These are phyloP conservation scores for Triticum urartu DNA, from an alignment of 176 grass and related monocot species.

Conservation along the genomic window DNA sequence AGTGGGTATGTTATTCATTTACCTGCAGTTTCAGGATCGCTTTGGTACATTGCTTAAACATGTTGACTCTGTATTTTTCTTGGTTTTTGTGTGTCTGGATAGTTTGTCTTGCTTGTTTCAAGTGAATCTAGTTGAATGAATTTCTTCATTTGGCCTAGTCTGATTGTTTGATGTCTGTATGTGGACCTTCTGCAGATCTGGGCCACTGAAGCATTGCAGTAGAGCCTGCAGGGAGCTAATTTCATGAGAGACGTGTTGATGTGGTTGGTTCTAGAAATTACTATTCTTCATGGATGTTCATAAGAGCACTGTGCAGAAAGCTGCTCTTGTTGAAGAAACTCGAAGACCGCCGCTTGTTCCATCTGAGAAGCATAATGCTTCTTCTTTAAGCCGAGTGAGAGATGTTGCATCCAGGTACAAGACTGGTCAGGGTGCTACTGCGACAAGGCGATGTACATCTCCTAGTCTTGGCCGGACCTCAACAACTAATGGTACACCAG, in stretches of 20 bases:
- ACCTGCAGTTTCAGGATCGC: neutral
- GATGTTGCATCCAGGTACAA: conserved; percentile 80
- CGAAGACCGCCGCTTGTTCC: conserved; percentile 58
- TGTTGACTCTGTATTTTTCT: neutral
- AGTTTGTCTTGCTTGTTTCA: conserved; percentile 24
- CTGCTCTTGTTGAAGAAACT: conserved; percentile 43
- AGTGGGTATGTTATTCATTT: conserved; percentile 26
- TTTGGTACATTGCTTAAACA: neutral
- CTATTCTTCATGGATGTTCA: conserved; percentile 49
- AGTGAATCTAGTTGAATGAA: neutral
- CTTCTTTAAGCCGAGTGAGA: conserved; percentile 37
- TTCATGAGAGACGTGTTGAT: conserved; percentile 43
- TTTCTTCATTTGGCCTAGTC: conserved; percentile 1
- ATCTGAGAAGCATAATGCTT: conserved; percentile 85
- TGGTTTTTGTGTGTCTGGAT: neutral
- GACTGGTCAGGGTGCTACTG: conserved; percentile 36
- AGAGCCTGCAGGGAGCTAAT: conserved; percentile 3
- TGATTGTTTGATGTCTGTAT: conserved; percentile 10
- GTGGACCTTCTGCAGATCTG: conserved; percentile 20
- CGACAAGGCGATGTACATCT: conserved; percentile 57
- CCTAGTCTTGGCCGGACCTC: conserved; percentile 32
- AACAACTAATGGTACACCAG: conserved; percentile 24
- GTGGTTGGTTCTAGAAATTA: conserved; percentile 47
- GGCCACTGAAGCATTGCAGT: neutral
- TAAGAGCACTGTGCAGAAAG: conserved; percentile 37